Conservation (phyloP, 2,329 filamentous ascomycete genomes). For the Graphilbum sp. region DNA sequence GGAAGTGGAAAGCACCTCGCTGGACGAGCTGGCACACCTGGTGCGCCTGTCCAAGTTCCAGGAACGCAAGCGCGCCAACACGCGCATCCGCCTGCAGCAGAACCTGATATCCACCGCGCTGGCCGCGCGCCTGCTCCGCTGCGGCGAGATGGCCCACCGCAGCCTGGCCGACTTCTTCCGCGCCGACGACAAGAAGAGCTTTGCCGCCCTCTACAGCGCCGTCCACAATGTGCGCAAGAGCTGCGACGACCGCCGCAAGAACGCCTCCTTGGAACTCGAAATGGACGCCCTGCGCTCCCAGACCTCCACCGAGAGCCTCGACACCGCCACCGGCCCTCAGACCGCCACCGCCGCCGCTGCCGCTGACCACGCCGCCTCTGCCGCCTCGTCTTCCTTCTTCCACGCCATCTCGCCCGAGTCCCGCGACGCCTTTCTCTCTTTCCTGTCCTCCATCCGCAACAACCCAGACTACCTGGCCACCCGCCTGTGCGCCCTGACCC, state of each 20-base stretch:
- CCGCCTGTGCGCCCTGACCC: slow-evolving; percentile 59
- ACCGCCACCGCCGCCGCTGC: not conserved
- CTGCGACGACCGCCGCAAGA: slow-evolving; percentile 55
- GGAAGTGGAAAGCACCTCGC: slow-evolving; percentile 48
- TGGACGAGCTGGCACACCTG: slow-evolving; percentile 64
- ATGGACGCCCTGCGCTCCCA: slow-evolving; percentile 44
- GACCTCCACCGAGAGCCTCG: slow-evolving; percentile 31
- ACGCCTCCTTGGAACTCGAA: slow-evolving; percentile 56
- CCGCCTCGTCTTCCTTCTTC: slow-evolving; percentile 38
- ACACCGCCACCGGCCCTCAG: slow-evolving; percentile 25
- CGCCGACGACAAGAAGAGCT: slow-evolving; percentile 61
- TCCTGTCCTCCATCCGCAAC: slow-evolving; percentile 67
- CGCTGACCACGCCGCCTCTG: slow-evolving; percentile 16
- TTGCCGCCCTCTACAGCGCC: slow-evolving; percentile 59
- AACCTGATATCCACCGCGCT: slow-evolving; percentile 60
- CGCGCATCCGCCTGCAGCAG: slow-evolving; percentile 55
- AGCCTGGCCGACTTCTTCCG: slow-evolving; percentile 66
- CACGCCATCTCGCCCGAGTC: slow-evolving; percentile 62
- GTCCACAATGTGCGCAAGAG: slow-evolving; percentile 66
- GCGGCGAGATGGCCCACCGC: slow-evolving; percentile 57
- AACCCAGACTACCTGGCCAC: slow-evolving; percentile 80
- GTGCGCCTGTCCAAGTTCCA: slow-evolving; percentile 67
- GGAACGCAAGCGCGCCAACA: slow-evolving; percentile 61
- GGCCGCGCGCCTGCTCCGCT: slow-evolving; percentile 57
- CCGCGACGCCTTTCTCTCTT: slow-evolving; percentile 58